A percentile compares a stretch with the other conserved stretches of the same genome.
Evolutionary conservation across 177 flowering plant genomes (phyloP).

Genomic region (Tripterygium wilfordii): DNA sequence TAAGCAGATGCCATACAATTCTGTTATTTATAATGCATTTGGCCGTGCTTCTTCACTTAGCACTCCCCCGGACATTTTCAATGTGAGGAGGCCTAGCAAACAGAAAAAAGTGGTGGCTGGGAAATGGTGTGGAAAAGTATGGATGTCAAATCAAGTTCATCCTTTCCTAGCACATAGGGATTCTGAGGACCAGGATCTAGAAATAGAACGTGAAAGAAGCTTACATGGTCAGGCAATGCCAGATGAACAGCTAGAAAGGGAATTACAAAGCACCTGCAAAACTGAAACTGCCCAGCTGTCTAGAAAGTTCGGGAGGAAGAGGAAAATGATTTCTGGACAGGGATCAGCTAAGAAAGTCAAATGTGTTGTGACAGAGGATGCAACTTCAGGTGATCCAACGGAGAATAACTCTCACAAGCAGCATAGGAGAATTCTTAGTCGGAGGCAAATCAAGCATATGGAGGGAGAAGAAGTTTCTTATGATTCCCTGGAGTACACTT

Average conservation of each 20-base stretch:
- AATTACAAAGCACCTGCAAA: constrained; percentile 15
- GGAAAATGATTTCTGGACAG: constrained; percentile 32
- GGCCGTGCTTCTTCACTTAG: constrained; percentile 48
- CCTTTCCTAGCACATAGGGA: constrained; percentile 57
- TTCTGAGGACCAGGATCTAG: constrained; percentile 28
- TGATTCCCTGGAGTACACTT: constrained; percentile 13
- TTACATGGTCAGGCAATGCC: constrained; percentile 16
- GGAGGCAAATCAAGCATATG: constrained; percentile 14
- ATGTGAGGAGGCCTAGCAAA: constrained; percentile 35
- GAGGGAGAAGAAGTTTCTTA: constrained; percentile 7
- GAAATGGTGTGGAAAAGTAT: constrained; percentile 97
- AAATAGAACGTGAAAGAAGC: constrained; percentile 20
- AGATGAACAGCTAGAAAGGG: constrained; percentile 30
- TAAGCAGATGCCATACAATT: constrained; percentile 94
- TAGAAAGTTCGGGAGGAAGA: constrained; percentile 44
- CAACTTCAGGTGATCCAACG: constrained; percentile 22
- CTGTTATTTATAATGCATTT: constrained; percentile 74
- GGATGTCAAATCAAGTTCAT: constrained; percentile 97
- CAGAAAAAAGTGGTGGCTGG: constrained; percentile 82
- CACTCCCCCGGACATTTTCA: constrained; percentile 27
- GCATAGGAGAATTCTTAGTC: constrained; percentile 21
- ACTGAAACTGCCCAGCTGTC: constrained; percentile 11
- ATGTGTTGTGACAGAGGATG: constrained; percentile 8
- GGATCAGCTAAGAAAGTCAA: constrained; percentile 29
- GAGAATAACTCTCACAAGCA: constrained; percentile 17